Percentiles rank a stretch among this genome's conserved stretches.
phyloP scores from a whole-genome alignment of 352 stramenopile species.

The Globisporangium orthogonon region DNA sequence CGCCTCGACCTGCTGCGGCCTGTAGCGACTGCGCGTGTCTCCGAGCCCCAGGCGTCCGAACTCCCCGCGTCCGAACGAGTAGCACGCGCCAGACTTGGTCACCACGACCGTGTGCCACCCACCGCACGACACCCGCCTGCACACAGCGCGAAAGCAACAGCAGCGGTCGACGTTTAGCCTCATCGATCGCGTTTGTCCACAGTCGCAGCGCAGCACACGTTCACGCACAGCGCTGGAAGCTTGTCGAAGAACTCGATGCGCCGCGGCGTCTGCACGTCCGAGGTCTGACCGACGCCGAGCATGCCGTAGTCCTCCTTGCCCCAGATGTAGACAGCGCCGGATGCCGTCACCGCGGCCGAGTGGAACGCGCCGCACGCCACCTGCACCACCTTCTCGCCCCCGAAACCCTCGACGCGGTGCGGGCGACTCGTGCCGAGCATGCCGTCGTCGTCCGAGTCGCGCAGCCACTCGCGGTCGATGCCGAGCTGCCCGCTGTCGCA shows the following conservation, averaged over 20 bases:
- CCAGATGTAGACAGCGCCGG: constrained; percentile 72
- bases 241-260: constrained; percentile 62
- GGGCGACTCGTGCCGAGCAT: constrained; percentile 49
- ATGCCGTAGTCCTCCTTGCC: constrained; percentile 87
- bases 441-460: constrained; percentile 53
- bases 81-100: constrained; percentile 64
- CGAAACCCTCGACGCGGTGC: constrained; percentile 58
- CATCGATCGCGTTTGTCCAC: no score
- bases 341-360: constrained; percentile 66
- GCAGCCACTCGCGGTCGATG: constrained; percentile 55
- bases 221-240: constrained; percentile 54
- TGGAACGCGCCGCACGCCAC: constrained; percentile 81
- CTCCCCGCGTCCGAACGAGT: constrained; percentile 71
- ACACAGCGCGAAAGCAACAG: not conserved
- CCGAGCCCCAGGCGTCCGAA: constrained; percentile 84
- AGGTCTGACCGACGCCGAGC: constrained; percentile 72
- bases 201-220: no score
- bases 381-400: constrained; percentile 67
- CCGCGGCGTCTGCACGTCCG: constrained; percentile 54
- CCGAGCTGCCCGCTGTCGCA: constrained; percentile 75
- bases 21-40: constrained; percentile 63
- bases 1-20: constrained; percentile 58
- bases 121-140: constrained; percentile 70
- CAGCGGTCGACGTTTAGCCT: no score
- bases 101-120: constrained; percentile 83